Evolutionary conservation across 2,329 filamentous ascomycete species (phyloP).

Genomic region (Trichoderma polysporum): DNA sequence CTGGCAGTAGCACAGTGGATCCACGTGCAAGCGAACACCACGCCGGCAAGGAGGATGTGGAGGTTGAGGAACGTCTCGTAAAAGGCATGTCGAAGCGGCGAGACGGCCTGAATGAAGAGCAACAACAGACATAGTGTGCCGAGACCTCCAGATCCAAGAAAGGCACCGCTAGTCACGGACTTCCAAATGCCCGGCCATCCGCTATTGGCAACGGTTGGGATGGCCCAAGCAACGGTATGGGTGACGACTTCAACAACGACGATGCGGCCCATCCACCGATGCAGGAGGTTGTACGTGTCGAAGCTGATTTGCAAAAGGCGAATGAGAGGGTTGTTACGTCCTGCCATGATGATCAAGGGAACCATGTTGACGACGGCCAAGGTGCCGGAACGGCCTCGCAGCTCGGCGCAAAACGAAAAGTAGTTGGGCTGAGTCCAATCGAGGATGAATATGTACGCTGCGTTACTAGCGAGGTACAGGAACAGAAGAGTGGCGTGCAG

Average conservation of each 20-base stretch:
- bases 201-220: conserved; percentile 66
- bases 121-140: conserved; percentile 61
- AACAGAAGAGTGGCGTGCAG: conserved; percentile 59
- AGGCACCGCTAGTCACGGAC: conserved; percentile 57
- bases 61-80: conserved; percentile 94
- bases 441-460: conserved; percentile 61
- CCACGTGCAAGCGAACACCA: conserved; percentile 71
- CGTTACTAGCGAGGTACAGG: conserved; percentile 59
- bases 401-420: conserved; percentile 70
- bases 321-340: conserved; percentile 92
- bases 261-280: conserved; percentile 74
- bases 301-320: conserved; percentile 80
- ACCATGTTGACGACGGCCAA: conserved; percentile 89
- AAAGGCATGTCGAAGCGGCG: conserved; percentile 85
- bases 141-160: conserved; percentile 65
- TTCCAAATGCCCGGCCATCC: conserved; percentile 60
- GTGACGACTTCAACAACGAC: conserved; percentile 66
- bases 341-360: conserved; percentile 82
- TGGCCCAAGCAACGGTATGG: conserved; percentile 71
- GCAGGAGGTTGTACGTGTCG: conserved; percentile 84
- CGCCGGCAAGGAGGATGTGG: conserved; percentile 73
- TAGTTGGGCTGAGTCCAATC: conserved; percentile 59
- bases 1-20: conserved; percentile 71
- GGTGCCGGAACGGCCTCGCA: conserved; percentile 82
- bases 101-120: conserved; percentile 69